Evolutionary conservation across 2,329 filamentous ascomycete genomes (phyloP).

Genomic region (Pseudogymnoascus sp.): DNA sequence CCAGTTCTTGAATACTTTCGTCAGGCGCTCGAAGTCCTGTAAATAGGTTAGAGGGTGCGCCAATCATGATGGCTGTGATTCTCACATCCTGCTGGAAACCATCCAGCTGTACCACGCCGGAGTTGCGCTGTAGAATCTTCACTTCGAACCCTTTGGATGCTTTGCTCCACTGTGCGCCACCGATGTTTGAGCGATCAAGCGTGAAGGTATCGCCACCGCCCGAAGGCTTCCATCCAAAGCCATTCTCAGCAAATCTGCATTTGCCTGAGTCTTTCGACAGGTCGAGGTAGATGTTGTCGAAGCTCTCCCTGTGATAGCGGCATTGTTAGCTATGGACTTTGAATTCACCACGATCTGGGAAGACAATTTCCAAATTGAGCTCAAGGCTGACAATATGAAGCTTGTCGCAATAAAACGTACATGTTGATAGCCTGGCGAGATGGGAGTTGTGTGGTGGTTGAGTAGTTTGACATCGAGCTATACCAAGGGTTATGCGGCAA

Average conservation of each 20-base stretch:
- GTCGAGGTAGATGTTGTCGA: constrained; percentile 95
- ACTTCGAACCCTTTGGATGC: constrained; percentile 89
- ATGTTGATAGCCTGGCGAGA: constrained; percentile 1
- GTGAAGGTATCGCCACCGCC: constrained; percentile 88
- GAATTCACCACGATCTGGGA: neutral
- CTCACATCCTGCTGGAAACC: constrained; percentile 80
- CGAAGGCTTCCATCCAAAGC: constrained; percentile 89
- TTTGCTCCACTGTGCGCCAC: constrained; percentile 86
- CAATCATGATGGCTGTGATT: constrained; percentile 15
- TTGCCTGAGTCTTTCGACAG: constrained; percentile 87
- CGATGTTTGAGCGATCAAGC: constrained; percentile 78
- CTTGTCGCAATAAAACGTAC: neutral
- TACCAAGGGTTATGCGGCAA: constrained; percentile 8
- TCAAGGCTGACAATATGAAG: neutral
- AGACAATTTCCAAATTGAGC: neutral
- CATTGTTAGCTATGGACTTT: neutral
- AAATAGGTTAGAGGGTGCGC: constrained; percentile 14
- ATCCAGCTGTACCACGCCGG: constrained; percentile 84
- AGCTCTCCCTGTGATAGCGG: constrained; percentile 62
- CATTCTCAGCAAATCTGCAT: constrained; percentile 89
- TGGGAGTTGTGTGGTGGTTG: constrained; percentile 3
- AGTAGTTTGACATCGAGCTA: neutral
- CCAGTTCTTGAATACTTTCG: constrained; percentile 95
- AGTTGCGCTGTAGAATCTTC: constrained; percentile 79
- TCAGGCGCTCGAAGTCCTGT: constrained; percentile 79